These are phyloP conservation scores for Pseudogymnoascus sp. DNA, from an alignment of 2,329 filamentous ascomycete species.

Conservation along the genomic window DNA sequence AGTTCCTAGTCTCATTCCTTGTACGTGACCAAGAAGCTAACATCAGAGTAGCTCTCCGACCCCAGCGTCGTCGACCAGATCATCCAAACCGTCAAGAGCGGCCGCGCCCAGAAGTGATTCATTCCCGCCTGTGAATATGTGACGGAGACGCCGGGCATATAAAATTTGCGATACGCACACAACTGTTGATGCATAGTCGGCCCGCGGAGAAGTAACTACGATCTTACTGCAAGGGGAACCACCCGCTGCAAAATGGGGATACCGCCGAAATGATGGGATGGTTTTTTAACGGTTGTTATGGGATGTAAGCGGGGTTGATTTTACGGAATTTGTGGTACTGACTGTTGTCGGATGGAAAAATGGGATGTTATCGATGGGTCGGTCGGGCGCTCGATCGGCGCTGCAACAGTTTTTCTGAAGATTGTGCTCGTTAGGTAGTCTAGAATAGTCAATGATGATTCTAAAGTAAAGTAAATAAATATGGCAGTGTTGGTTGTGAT, in stretches of 20 bases:
- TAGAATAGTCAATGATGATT: not conserved
- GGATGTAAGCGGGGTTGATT: not conserved
- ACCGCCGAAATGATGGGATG: not conserved
- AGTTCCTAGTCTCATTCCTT: constrained; percentile 8
- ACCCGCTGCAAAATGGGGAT: not conserved
- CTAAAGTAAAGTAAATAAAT: not conserved
- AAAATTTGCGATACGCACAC: not conserved
- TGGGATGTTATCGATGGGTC: not conserved
- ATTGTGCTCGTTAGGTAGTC: not conserved
- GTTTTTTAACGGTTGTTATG: not conserved
- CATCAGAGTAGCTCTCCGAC: constrained; percentile 62
- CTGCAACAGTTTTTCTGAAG: not conserved
- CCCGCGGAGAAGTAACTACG: too few relatives aligned
- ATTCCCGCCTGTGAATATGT: not conserved
- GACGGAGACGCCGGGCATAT: not conserved
- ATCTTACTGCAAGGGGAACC: not conserved
- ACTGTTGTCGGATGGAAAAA: not conserved
- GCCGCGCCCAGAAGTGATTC: not conserved
- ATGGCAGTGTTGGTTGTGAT: too few relatives aligned
- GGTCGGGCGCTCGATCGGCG: not conserved
- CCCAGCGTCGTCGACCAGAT: constrained; percentile 85
- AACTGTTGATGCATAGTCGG: not conserved
- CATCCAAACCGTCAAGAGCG: constrained; percentile 56
- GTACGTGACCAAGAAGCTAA: constrained; percentile 12
- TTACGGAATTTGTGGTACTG: not conserved